A percentile compares a stretch with the other conserved stretches of the same genome.
These are phyloP conservation scores for Ascochyta lentis DNA, from an alignment of 2,329 filamentous ascomycete species.

Conservation along the genomic window DNA sequence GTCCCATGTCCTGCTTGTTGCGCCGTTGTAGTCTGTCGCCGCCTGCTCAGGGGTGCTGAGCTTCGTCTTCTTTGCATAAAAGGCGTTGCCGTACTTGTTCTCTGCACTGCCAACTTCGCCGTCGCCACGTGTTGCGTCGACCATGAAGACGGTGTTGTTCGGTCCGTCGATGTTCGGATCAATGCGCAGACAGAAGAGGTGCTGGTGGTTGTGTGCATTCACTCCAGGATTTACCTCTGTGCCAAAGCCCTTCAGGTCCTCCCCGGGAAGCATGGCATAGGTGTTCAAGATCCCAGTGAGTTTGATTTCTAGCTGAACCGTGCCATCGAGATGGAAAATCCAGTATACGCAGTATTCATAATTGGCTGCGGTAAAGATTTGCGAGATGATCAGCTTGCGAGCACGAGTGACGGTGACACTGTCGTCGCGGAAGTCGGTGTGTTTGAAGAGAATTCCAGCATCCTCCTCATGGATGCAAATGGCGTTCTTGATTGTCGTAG, in stretches of 20 bases:
- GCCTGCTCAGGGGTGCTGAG: conserved; percentile 73
- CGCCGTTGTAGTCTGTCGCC: conserved; percentile 80
- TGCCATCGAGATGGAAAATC: conserved; percentile 92
- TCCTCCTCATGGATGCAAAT: conserved; percentile 97
- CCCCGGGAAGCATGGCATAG: conserved; percentile 78
- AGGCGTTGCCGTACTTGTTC: conserved; percentile 90
- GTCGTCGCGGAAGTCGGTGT: conserved; percentile 91
- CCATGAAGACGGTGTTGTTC: conserved; percentile 83
- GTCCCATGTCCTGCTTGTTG: conserved; percentile 84
- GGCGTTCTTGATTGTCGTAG: conserved; percentile 86
- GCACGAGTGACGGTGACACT: conserved; percentile 85
- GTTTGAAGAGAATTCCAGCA: conserved; percentile 89
- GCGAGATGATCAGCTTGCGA: conserved; percentile 84
- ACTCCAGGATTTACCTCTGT: conserved; percentile 90
- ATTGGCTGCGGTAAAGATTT: conserved; percentile 94
- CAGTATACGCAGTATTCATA: conserved; percentile 92
- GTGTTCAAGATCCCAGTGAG: conserved; percentile 94
- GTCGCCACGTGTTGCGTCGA: conserved; percentile 74
- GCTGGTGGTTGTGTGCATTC: conserved; percentile 95
- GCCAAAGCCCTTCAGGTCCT: conserved; percentile 86
- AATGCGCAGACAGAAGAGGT: conserved; percentile 88
- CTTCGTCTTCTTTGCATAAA: conserved; percentile 84
- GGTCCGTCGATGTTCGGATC: conserved; percentile 87
- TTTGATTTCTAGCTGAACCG: conserved; percentile 87
- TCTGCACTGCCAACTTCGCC: conserved; percentile 79